Evolutionary conservation across 2,329 filamentous ascomycete species (phyloP), one percentile per base, ranked within the genome.

Genomic region (Diaporthe eres): DNA sequence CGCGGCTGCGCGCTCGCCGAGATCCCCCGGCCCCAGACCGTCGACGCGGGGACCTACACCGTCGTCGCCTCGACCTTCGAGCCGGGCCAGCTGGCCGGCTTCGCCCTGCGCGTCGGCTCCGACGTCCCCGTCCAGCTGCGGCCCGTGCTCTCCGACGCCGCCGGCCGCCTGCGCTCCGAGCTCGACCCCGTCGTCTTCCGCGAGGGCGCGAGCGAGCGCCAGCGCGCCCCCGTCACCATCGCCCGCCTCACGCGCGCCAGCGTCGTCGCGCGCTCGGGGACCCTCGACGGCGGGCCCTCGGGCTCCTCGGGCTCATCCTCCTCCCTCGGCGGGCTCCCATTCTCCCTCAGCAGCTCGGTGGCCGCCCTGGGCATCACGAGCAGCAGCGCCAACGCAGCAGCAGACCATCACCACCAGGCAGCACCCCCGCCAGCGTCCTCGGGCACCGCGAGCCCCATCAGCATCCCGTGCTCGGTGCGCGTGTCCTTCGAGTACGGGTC

Each of bases 61-160:
- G 89, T 98, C 74, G 93, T 98, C 9, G 96, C 94, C 82, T 98
- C 95, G 3, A 98, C 96, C 0, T 98, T 97, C 82, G 95, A 98
- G 77, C 89, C 93, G 0, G 93, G 93, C 12, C 94, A 97, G 81
- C 87, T 91, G 1, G 94, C 94, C 4, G 88, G 89, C 67, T 98
- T 97, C 81, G 91, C 89, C 0, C 87, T 99, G 12, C 91, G 92
- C 74, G 88, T 98, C n/a, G 92, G 92, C 63, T 92, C 93, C 47
- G 91, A 89, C 72, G 82, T 85, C 2, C 86, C 89, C 0, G 89
- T 92, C 51, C 80, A 83, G 1, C 82, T 97, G 7, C 86, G 85
- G 10, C 89, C 90, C 22, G 88, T 98, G 4, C 90, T 92, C 0
- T 87, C 92, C 8, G 94, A 97, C 82, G 92, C 92, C 10, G 95